Evolutionary conservation across 2,329 filamentous ascomycete species (phyloP), one percentile per base, ranked within the genome.

Genomic region (Didymella sp.): DNA sequence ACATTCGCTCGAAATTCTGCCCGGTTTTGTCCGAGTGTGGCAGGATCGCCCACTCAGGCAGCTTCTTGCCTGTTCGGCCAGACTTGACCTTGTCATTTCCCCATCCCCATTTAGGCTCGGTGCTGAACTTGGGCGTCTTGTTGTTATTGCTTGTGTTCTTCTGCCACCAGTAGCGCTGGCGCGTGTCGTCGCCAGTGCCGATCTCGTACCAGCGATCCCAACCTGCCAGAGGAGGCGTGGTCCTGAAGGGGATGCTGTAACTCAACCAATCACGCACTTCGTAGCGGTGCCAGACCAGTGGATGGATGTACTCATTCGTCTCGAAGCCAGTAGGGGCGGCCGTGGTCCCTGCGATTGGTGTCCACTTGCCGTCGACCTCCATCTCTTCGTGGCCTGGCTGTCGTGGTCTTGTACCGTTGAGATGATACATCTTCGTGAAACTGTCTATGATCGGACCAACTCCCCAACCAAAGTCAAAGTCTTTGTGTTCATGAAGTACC

Each of bases 231-330:
- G 50, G 31, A 30, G 27, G 17, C 22, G 12, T 19, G n/a, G 9
- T 33, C 22, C 22, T 30, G 22, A 17, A 6, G 7, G 15, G 28
- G 13, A 30, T 6, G 28, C 28, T 30, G 28, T 30, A 30, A 6
- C 9, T 30, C 28, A 30, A 12, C 28, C 28, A 30, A 30, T 30
- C 28, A 2, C 27, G n/a, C 17, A 17, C 61, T 57, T 4, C 6
- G 15, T 7, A 8, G 51, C 73, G 73, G 28, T 70, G 67, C 38
- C 67, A 51, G 11, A 70, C 70, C 12, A 76, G 64, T 6, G 81
- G 77, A 56, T 84, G 81, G 9, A 84, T 78, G 58, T 82, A 83
- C 61, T 84, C 81, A 56, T 80, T 74, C 3, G 81, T 83, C 8
- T 79, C 9, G 42, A 25, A 38, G 7, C 31, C 31, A 1, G 51